Evolutionary conservation across 169 alveolate species (phyloP).

Genomic region (Cryptosporidium bovis): DNA sequence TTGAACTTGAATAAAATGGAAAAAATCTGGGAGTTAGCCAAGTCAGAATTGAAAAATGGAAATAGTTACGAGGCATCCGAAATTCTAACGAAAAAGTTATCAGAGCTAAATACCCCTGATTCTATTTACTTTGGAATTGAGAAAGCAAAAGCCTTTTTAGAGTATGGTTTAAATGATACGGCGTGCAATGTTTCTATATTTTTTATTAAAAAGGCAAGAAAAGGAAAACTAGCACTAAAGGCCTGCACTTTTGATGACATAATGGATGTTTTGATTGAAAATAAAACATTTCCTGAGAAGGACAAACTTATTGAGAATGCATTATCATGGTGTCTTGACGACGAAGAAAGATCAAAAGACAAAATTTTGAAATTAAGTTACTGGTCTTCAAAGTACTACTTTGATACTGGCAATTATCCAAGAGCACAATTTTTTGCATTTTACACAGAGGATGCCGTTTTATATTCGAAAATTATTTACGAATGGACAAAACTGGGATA

Average conservation of each 20-base stretch:
- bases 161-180: slow-evolving; percentile 36
- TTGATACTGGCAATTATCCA: slow-evolving; percentile 15
- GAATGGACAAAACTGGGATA: slow-evolving; percentile 62
- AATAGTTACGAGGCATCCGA: slow-evolving; percentile 63
- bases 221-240: background rate
- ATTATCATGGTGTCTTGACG: slow-evolving; percentile 50
- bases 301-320: slow-evolving; percentile 37
- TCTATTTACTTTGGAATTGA: slow-evolving; percentile 54
- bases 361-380: slow-evolving; percentile 25
- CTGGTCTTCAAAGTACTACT: slow-evolving; percentile 65
- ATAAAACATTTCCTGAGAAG: slow-evolving; percentile 13
- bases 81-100: slow-evolving; percentile 19
- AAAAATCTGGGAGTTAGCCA: slow-evolving; percentile 31
- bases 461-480: slow-evolving; percentile 35
- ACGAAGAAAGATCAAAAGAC: slow-evolving; percentile 10
- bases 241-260: slow-evolving; percentile 1
- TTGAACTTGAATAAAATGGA: slow-evolving; percentile 16
- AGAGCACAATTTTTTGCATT: slow-evolving; percentile 61
- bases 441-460: slow-evolving; percentile 30
- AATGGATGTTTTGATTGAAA: slow-evolving; percentile 21
- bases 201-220: slow-evolving; percentile 56
- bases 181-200: slow-evolving; percentile 42
- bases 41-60: slow-evolving; percentile 40
- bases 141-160: slow-evolving; percentile 55
- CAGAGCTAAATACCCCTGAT: slow-evolving; percentile 18